phyloP scores from a whole-genome alignment of 192 early-diverging fungal genomes.

The Backusella tarrabulga region DNA sequence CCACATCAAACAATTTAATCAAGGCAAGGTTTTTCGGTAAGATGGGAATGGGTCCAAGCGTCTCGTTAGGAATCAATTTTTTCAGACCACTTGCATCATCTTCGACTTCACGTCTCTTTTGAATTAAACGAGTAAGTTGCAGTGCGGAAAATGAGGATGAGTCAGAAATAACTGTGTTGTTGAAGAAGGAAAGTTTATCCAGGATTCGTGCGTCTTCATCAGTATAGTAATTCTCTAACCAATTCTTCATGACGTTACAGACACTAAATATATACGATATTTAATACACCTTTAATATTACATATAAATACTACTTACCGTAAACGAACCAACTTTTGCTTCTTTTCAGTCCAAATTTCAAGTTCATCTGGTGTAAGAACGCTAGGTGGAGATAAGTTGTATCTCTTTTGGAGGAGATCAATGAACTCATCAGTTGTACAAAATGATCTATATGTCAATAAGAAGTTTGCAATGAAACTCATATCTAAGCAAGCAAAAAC shows the following conservation, averaged over 20 bases:
- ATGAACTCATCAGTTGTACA: slow-evolving; percentile 83
- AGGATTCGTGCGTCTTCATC: slow-evolving; percentile 74
- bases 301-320: slow-evolving; percentile 30
- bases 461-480: slow-evolving; percentile 83
- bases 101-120: slow-evolving; percentile 54
- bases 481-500: slow-evolving; percentile 45
- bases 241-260: slow-evolving; percentile 93
- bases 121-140: slow-evolving; percentile 77
- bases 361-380: slow-evolving; percentile 67
- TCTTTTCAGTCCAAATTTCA: slow-evolving; percentile 81
- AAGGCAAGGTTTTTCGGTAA: slow-evolving; percentile 75
- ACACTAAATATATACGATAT: slow-evolving; percentile 47
- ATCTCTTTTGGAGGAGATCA: slow-evolving; percentile 73
- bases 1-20: slow-evolving; percentile 82
- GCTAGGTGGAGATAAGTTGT: slow-evolving; percentile 70
- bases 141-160: slow-evolving; percentile 65
- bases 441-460: slow-evolving; percentile 95
- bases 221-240: slow-evolving; percentile 91
- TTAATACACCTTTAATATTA: neutral
- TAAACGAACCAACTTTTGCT: slow-evolving; percentile 86
- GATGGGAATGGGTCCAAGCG: slow-evolving; percentile 72
- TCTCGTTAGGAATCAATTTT: slow-evolving; percentile 61
- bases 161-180: slow-evolving; percentile 67
- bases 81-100: slow-evolving; percentile 52
- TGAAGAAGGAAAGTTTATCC: slow-evolving; percentile 70